Evolutionary conservation across 768 basidiomycete species (phyloP).

Genomic region (Boletellus emodensis): DNA sequence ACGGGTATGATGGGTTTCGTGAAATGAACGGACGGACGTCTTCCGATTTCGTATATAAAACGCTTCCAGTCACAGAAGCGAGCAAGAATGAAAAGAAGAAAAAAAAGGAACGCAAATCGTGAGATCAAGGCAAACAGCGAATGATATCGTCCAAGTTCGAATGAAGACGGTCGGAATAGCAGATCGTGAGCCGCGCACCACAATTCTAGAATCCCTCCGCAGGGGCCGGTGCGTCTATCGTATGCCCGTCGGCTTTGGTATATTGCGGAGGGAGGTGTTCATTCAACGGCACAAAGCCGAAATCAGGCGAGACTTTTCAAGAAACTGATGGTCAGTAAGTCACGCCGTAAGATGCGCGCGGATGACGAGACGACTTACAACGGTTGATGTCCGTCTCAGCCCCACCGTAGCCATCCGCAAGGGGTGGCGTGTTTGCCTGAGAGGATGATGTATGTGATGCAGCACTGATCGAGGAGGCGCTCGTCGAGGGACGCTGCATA

Average conservation of each 20-base stretch:
- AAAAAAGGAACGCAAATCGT: conserved; percentile 33
- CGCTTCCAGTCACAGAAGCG: conserved; percentile 26
- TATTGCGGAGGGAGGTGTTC: conserved; percentile 67
- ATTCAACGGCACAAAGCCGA: conserved; percentile 79
- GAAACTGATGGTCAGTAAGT: conserved; percentile 46
- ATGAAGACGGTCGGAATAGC: conserved; percentile 29
- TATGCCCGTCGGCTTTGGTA: conserved; percentile 52
- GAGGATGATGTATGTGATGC: conserved; percentile 75
- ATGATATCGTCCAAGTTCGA: conserved; percentile 31
- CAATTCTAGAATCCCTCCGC: conserved; percentile 30
- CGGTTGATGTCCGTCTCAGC: conserved; percentile 76
- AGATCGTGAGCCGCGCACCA: conserved; percentile 25
- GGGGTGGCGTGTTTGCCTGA: conserved; percentile 78
- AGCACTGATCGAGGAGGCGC: conserved; percentile 71
- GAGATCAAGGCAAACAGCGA: conserved; percentile 27
- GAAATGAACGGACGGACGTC: conserved; percentile 31
- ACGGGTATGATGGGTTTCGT: conserved; percentile 33
- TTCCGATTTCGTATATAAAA: conserved; percentile 34
- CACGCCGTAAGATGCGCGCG: conserved; percentile 33
- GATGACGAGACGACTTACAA: conserved; percentile 55
- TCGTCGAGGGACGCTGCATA: conserved; percentile 59
- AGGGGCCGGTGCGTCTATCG: conserved; percentile 34
- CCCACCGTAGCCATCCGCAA: conserved; percentile 55
- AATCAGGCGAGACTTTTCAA: conserved; percentile 72
- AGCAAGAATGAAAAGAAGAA: conserved; percentile 22